Base-by-base conservation (phyloP, 805 yeast genomes). In the Monosporozyma unispora region DNA sequence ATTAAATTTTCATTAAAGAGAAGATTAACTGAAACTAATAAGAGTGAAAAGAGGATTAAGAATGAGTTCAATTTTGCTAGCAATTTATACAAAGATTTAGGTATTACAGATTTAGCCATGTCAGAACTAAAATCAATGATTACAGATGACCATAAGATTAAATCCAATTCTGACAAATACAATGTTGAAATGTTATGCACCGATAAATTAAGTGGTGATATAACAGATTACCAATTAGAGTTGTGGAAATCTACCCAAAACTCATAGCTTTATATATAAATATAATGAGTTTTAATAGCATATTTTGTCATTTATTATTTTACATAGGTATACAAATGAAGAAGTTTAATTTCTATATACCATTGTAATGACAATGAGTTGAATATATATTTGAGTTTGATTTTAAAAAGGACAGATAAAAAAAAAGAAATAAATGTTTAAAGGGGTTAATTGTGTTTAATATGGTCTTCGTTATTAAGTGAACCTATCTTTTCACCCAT, bases 401-500 rank as follows among this genome's bases (percentile, higher is more conserved):
- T 31, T 31, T 12, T 14, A 18, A 37, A 18, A 31, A 4, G 35
- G 16, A n/a, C 11, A 31, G 11, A 31, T 6, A 31, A n/a, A 6
- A 12, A 12, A n/a, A 31, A 31, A 31, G 16, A 12, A 31, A 14
- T 4, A 4, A 31, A 14, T 10, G 14, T 3, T 6, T 12, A n/a
- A 31, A 31, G n/a, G 7, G 35, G 14, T 31, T 14, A 31, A 12
- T 6, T 31, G 14, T 14, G 12, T 4, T 31, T 14, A 6, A 12
- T 31, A n/a, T 12, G 35, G 7, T 31, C 35, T 31, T 31, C 27
- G 3, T 29, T 27, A 37, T 52, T 45, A 23, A 52, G 46, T 21
- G 54, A 40, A 22, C 96, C 96, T 43, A 90, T 70, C 10, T 77
- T 60, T 69, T 91, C 84, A 11, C 99, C 99, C 80, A 91, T 80